Evolutionary conservation across 768 basidiomycete species (phyloP).

Genomic region (Daedalea quercina): DNA sequence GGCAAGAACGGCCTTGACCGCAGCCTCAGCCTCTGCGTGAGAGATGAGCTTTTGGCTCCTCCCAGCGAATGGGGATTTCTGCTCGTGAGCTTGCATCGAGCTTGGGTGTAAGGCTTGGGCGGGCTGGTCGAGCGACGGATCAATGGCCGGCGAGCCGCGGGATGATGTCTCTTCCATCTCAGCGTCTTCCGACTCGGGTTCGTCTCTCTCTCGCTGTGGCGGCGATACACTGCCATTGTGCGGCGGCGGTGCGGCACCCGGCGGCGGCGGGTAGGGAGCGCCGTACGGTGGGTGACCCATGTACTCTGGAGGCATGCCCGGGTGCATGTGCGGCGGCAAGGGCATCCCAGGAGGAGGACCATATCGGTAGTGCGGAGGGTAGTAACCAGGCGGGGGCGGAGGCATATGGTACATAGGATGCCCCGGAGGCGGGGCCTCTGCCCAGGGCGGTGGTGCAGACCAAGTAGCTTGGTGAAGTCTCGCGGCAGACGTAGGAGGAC

Average conservation of each 20-base stretch:
- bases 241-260: background rate
- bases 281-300: conserved; percentile 16
- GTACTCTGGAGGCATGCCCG: conserved; percentile 13
- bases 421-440: conserved; percentile 22
- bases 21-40: background rate
- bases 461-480: conserved; percentile 28
- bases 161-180: conserved; percentile 4
- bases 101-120: conserved; percentile 7
- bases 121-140: conserved; percentile 29
- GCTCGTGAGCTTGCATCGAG: conserved; percentile 17
- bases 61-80: conserved; percentile 27
- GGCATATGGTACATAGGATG: conserved; percentile 27
- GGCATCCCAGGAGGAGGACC: conserved; percentile 14
- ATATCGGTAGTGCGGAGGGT: conserved; percentile 45
- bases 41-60: conserved; percentile 18
- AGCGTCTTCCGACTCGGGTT: conserved; percentile 1
- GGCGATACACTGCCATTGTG: conserved; percentile 8
- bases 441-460: conserved; percentile 23
- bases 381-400: conserved; percentile 24
- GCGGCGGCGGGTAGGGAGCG: conserved; percentile 11
- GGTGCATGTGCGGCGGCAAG: conserved; percentile 20
- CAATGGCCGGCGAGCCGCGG: conserved; percentile 24
- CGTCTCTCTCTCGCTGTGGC: conserved; percentile 2
- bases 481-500: conserved; percentile 49
- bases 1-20: background rate